Base-by-base conservation (phyloP, 108 stramenopile species). In the Cyclotella choctawhatcheeana region DNA sequence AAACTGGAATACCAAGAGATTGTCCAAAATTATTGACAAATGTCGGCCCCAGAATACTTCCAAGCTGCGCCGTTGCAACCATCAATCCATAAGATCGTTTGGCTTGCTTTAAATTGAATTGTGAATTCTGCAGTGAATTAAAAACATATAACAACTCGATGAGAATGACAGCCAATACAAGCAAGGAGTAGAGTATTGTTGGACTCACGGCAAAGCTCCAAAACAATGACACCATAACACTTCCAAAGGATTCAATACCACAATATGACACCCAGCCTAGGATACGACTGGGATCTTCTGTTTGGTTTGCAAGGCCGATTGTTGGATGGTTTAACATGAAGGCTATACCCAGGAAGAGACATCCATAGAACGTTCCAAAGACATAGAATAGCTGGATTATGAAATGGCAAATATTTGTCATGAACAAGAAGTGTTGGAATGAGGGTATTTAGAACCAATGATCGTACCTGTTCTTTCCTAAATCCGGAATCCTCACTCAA, bases 211-310 rank as follows among this genome's bases (percentile, higher is more conserved):
- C 84, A 85, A 97, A 97, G 52, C 92, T 90, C 98, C 98, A 98
- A 74, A 97, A 98, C 14, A 96, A 71, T 20, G 90, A 87, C 21
- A 98, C 96, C 85, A 97, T 95, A 60, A 98, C 94, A 34, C 90
- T 92, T 53, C 98, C 98, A 77, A 96, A 98, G 18, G 91, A 91
- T 79, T 98, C 98, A 51, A 98, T 98, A 10, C 94, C 76, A 30
- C 96, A 93, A 76, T 97, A 98, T n/a, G 87, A 89, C 54, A 97
- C 83, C 97, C 97, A 98, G 32, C 98, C 98, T 21, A 98, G 56
- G 24, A 96, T 58, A 27, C 97, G 81, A 34, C 53, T 61, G 22
- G 95, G 94, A 51, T 78, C 74, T 58, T 91, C 81, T 27, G 80
- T 67, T 40, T 93, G 83, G 83, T 99, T 97, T 14, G 82, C 77